Evolutionary conservation across 2,329 filamentous ascomycete genomes (phyloP).

Genomic region (Tolypocladium endophyticum): DNA sequence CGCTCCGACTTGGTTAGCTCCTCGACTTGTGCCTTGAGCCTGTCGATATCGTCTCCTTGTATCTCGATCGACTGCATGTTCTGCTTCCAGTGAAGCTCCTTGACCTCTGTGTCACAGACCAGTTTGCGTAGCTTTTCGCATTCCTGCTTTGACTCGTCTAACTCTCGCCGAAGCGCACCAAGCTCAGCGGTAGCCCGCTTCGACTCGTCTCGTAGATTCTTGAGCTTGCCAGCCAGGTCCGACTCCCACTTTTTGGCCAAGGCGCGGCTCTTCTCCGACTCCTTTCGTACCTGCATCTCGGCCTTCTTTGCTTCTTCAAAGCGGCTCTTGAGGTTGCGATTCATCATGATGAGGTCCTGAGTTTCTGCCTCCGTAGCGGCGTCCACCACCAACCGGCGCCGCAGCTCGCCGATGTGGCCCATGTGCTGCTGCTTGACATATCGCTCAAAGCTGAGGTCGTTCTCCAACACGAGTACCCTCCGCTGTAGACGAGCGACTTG

Average conservation of each 20-base stretch:
- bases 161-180: conserved; percentile 43
- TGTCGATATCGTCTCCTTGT: conserved; percentile 48
- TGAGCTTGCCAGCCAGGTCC: conserved; percentile 57
- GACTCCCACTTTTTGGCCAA: conserved; percentile 71
- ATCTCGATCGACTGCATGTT: conserved; percentile 53
- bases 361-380: conserved; percentile 73
- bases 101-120: conserved; percentile 58
- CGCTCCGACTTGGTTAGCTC: conserved; percentile 51
- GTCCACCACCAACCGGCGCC: conserved; percentile 63
- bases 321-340: conserved; percentile 61
- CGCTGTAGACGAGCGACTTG: conserved; percentile 52
- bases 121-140: conserved; percentile 54
- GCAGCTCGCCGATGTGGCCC: conserved; percentile 68
- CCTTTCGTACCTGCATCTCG: conserved; percentile 60
- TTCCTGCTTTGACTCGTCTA: conserved; percentile 48
- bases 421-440: conserved; percentile 79
- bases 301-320: conserved; percentile 62
- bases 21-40: conserved; percentile 47
- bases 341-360: conserved; percentile 68
- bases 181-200: conserved; percentile 52
- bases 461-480: conserved; percentile 65
- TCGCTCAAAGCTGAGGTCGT: conserved; percentile 73
- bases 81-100: conserved; percentile 54
- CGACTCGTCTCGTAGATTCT: conserved; percentile 57
- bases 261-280: conserved; percentile 60